Base-by-base conservation (phyloP, 768 basidiomycete species). In the Macrocybe gigantea region DNA sequence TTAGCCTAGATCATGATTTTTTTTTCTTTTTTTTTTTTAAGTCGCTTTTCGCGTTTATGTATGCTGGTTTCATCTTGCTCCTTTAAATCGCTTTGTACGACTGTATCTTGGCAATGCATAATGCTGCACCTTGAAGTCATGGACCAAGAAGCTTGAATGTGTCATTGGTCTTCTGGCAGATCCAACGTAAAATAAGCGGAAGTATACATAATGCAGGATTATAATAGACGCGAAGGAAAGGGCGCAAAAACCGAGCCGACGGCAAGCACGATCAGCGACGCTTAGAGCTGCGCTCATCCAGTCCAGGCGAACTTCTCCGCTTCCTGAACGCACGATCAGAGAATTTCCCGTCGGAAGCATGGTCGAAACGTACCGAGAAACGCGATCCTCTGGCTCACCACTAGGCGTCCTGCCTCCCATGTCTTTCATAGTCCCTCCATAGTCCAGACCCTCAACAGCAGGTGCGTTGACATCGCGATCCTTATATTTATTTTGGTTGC, bases 401-500 rank as follows among this genome's bases (percentile, higher is more conserved):
- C 79, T 82, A 0, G 82, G 75, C 42, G 80, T 85, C 53, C 82
- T 65, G 37, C 76, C 71, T 10, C 68, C 60, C 46, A 64, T 47
- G 36, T 62, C 65, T 54, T 75, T 73, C 47, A 64, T 70, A 29
- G 58, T 76, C 38, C 83, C 88, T 2, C 88, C 89, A 55, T 93
- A 93, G 61, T 93, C 90, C 57, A 93, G 64, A n/a, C 90, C 89
- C 59, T 92, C 89, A 9, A 89, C 87, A 29, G 88, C 88, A 50
- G 88, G 85, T 1, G 87, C 85, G 58, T 88, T 88, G 11, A 80
- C 82, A 59, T 92, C 89, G 37, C 88, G 76, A 63, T 93, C 90
- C 71, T 91, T 92, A 69, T 93, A 92, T 60, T 89, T 89, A 60
- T 88, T 88, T 64, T 88, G 86, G 62, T 91, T 91, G 38, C 90